Percentiles rank a stretch among this genome's conserved stretches.
Evolutionary conservation across 495 filamentous ascomycete genomes (phyloP).

Genomic region (Neurospora sublineolata): DNA sequence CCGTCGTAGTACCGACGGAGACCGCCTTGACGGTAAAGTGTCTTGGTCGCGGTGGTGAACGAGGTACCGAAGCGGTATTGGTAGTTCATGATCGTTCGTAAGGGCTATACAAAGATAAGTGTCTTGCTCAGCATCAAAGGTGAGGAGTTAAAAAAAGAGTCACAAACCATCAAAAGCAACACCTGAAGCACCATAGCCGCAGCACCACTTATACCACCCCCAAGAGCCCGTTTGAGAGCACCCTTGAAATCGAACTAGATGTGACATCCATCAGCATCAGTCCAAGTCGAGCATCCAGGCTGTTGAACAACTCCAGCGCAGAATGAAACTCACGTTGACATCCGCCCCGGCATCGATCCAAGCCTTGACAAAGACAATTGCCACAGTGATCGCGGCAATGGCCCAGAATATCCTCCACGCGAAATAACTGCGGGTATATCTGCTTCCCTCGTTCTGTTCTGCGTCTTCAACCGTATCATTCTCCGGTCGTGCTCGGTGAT

Average conservation of each 20-base stretch:
- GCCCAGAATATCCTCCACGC: constrained; percentile 17
- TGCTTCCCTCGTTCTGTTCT: neutral
- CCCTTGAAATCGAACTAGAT: constrained; percentile 18
- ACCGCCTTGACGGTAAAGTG: constrained; percentile 17
- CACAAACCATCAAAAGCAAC: constrained; percentile 21
- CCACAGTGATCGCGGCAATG: constrained; percentile 5
- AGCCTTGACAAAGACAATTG: constrained; percentile 20
- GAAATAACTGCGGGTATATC: neutral
- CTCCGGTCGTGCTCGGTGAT: neutral
- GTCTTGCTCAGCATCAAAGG: neutral
- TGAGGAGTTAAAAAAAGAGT: neutral
- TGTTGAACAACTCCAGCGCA: neutral
- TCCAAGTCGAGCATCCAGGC: neutral
- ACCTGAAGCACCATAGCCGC: constrained; percentile 28
- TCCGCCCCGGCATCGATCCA: constrained; percentile 22
- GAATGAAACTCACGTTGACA: constrained; percentile 13
- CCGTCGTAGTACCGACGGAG: constrained; percentile 22
- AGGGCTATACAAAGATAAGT: constrained; percentile 8
- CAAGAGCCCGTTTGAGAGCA: constrained; percentile 20
- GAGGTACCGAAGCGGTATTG: constrained; percentile 23
- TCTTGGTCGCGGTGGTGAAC: constrained; percentile 14
- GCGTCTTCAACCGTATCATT: neutral
- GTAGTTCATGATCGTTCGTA: constrained; percentile 29
- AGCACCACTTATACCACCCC: constrained; percentile 22
- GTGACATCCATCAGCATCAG: neutral